phyloP scores from a whole-genome alignment of 441 rosid genomes.

The Geranium incanum region DNA sequence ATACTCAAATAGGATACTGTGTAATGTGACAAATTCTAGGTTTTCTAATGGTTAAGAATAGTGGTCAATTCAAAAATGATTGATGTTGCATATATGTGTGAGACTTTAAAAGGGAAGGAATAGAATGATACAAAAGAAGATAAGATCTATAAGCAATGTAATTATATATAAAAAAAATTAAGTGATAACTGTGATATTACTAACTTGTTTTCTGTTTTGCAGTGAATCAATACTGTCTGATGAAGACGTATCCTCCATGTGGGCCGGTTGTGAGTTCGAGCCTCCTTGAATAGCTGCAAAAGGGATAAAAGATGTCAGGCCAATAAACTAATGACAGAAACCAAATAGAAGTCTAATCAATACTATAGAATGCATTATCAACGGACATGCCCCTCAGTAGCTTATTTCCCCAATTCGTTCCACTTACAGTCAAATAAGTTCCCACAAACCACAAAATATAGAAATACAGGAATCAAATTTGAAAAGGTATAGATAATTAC shows the following conservation, averaged over 20 bases:
- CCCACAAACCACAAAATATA: not conserved
- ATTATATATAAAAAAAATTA: not conserved
- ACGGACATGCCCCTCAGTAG: not conserved
- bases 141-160: too few species aligned
- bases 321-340: conserved; percentile 7
- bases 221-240: conserved; percentile 37
- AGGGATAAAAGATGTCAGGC: conserved; percentile 3
- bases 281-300: conserved; percentile 38
- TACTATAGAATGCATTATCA: conserved; percentile 11
- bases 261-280: conserved; percentile 28
- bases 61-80: not conserved
- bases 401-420: not conserved
- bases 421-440: not conserved
- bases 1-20: not conserved
- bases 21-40: not conserved
- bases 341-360: conserved; percentile 7
- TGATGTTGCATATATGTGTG: not conserved
- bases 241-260: conserved; percentile 31
- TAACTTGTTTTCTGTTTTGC: conserved; percentile 54
- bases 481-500: conserved; percentile 31
- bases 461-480: not conserved
- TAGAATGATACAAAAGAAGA: not conserved
- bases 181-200: conserved; percentile 23
- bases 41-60: not conserved
- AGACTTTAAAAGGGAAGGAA: not conserved